Evolutionary conservation across 208 protist genomes (phyloP).

Genomic region (Trypanosoma conorhini): DNA sequence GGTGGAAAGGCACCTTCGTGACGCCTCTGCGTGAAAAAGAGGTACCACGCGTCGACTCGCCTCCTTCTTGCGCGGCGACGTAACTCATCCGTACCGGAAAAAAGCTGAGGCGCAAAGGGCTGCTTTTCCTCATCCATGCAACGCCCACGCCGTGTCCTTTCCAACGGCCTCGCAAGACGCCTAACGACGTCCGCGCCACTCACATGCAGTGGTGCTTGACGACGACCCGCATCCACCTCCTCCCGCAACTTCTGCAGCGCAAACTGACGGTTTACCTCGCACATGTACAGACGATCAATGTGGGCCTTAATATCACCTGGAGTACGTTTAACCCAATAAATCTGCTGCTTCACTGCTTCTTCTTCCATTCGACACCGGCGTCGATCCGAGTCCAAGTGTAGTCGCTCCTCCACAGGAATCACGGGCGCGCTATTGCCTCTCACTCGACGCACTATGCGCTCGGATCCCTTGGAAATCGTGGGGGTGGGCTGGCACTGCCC

Average conservation of each 20-base stretch:
- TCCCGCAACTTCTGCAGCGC: conserved; percentile 47
- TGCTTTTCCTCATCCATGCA: conserved; percentile 3
- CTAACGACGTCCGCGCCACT: conserved; percentile 40
- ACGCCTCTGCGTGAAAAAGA: conserved; percentile 1
- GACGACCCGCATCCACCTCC: conserved; percentile 13
- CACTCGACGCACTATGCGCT: conserved; percentile 41
- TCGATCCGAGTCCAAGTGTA: conserved; percentile 44
- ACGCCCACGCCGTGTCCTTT: background rate
- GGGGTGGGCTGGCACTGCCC: conserved; percentile 34
- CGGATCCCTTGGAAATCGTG: conserved; percentile 44
- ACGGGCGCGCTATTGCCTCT: conserved; percentile 28
- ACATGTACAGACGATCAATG: conserved; percentile 49
- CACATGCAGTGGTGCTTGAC: conserved; percentile 30
- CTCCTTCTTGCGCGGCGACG: conserved; percentile 13
- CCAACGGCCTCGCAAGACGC: conserved; percentile 33
- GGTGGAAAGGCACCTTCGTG: background rate
- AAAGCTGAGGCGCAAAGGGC: conserved; percentile 21
- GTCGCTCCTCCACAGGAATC: conserved; percentile 42
- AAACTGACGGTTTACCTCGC: conserved; percentile 40
- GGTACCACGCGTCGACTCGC: conserved; percentile 27
- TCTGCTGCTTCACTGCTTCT: background rate
- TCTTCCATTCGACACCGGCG: conserved; percentile 27
- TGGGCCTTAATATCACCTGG: conserved; percentile 45
- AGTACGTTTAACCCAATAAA: conserved; percentile 16
- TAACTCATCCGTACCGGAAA: conserved; percentile 8